Conservation (phyloP, 192 early-diverging fungal species). For the Coemansia aciculifera region DNA sequence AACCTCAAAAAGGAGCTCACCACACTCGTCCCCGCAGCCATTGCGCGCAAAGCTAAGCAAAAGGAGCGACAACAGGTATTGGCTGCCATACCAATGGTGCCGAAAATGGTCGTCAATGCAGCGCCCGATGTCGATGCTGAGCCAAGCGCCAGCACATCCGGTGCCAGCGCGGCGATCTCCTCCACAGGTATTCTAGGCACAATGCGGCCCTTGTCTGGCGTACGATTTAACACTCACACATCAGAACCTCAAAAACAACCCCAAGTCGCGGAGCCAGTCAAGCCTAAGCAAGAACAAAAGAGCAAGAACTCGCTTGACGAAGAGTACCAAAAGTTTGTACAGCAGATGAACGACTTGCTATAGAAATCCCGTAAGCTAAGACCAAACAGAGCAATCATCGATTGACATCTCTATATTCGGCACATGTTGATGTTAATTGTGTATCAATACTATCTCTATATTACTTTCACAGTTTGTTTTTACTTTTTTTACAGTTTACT, state of each 20-base stretch:
- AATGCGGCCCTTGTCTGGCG: constrained; percentile 6
- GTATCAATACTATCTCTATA: not conserved
- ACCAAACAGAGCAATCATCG: not conserved
- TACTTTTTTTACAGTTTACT: not conserved
- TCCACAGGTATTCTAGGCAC: constrained; percentile 11
- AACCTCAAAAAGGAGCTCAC: constrained; percentile 81
- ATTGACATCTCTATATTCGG: not conserved
- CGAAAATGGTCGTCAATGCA: constrained; percentile 64
- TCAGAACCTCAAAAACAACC: not conserved
- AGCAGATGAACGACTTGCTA: constrained; percentile 54
- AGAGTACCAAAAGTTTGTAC: constrained; percentile 67
- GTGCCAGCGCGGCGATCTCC: not conserved
- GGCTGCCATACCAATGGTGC: constrained; percentile 52
- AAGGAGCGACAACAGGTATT: constrained; percentile 42
- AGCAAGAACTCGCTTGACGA: constrained; percentile 50
- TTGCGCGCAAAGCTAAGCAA: constrained; percentile 57
- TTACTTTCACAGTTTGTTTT: not conserved
- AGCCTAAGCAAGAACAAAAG: constrained; percentile 6
- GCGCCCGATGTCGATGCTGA: constrained; percentile 67
- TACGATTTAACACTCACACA: constrained; percentile 18
- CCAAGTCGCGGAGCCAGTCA: not conserved
- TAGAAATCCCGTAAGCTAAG: constrained; percentile 6
- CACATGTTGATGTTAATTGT: not conserved
- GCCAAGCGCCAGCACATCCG: constrained; percentile 7
- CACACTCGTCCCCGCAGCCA: constrained; percentile 65